These are phyloP conservation scores for Komagataella pseudopastoris DNA, from an alignment of 805 yeast species.

Conservation along the genomic window DNA sequence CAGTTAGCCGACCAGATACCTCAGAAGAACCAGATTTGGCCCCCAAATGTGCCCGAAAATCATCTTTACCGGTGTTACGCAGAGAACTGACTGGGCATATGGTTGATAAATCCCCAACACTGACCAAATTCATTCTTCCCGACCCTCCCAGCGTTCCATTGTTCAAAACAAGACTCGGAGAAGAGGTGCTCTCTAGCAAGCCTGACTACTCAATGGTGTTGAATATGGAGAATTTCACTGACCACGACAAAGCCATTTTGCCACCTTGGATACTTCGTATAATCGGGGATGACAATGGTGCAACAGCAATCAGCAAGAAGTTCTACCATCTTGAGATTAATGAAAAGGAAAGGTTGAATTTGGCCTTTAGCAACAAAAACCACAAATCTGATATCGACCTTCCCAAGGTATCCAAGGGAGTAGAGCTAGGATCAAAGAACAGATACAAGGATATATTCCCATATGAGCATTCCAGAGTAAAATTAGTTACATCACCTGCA, in stretches of 20 bases:
- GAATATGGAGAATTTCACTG: constrained; percentile 6
- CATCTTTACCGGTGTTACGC: constrained; percentile 14
- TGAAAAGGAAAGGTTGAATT: constrained; percentile 55
- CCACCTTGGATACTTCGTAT: constrained; percentile 42
- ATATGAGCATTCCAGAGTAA: constrained; percentile 75
- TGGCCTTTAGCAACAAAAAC: constrained; percentile 18
- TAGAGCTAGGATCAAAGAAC: constrained; percentile 71
- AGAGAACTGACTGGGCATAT: neutral
- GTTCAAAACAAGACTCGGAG: constrained; percentile 37
- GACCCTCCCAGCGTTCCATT: constrained; percentile 24
- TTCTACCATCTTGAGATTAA: constrained; percentile 55
- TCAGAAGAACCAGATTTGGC: constrained; percentile 6
- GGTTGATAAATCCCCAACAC: neutral
- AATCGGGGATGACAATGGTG: constrained; percentile 21
- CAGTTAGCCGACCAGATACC: constrained; percentile 6
- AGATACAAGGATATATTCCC: constrained; percentile 84
- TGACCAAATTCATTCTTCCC: constrained; percentile 42
- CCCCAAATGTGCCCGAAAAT: neutral
- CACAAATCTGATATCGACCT: constrained; percentile 8
- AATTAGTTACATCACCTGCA: constrained; percentile 19
- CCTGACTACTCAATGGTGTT: constrained; percentile 15
- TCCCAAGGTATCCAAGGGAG: constrained; percentile 54
- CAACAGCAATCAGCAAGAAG: constrained; percentile 28
- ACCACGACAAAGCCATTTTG: constrained; percentile 10
- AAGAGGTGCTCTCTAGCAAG: constrained; percentile 24